Base-by-base conservation (phyloP, 2,329 filamentous ascomycete genomes). In the Phialophora expanda region DNA sequence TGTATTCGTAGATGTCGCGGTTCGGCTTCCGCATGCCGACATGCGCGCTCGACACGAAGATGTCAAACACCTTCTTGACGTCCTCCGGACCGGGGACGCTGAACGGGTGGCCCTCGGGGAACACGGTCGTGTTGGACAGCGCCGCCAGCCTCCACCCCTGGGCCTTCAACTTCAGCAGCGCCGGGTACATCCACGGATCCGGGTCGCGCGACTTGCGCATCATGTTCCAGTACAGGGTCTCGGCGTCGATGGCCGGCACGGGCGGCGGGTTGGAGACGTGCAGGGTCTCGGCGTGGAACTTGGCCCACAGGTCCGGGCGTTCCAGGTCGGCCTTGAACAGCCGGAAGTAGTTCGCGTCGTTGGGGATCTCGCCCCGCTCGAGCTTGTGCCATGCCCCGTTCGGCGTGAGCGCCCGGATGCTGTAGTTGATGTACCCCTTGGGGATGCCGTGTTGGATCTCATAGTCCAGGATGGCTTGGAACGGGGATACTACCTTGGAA, bases 391-490 rank as follows among this genome's bases (percentile, higher is more conserved):
- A 98, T 75, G 87, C 89, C 48, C 95, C 95, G 70, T 88, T 80
- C 1, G 92, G 93, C 0, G 89, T 87, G 2, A 90, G 88, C 72
- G 86, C 86, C 60, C 92, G 92, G 75, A 98, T 95, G 72, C 90
- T 90, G 79, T 90, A 89, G 81, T 98, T 98, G 73, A 98, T 85
- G 89, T 93, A 98, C 74, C 93, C 94, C 3, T 88, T 84, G 0
- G 93, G 94, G 57, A 98, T 94, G 48, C 84, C 84, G 64, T 91
- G 83, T 66, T 85, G 81, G 61, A 89, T 80, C 76, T 98, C 95
- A 77, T 97, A 97, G 79, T 96, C 90, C 64, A 96, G 84, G 73
- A 99, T 98, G 1, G 91, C 89, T 80, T 96, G 92, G 74, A 99
- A 93, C 9, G 95, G 95, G 0, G 93, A 97, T 26, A 90, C 83